Conservation (phyloP, 306 rosid genomes). For the cucumber (Cucumis sativus) region Cucumber_9930_V3 NC_026657.2:8427501-8428000, state of each 20-base stretch:
- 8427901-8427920: slow-evolving; percentile 31
- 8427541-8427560: background rate
- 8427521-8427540: background rate
- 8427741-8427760: background rate
- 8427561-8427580: background rate
- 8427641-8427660: background rate
- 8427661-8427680: background rate
- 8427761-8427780: background rate
- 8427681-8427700: background rate
- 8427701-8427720: background rate
- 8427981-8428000: slow-evolving; percentile 42
- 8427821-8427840: slow-evolving; percentile 35
- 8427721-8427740: background rate
- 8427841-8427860: slow-evolving; percentile 39
- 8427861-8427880: slow-evolving; percentile 56
- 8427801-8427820: slow-evolving; percentile 25
- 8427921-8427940: background rate
- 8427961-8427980: slow-evolving; percentile 30
- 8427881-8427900: slow-evolving; percentile 49
- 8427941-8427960: background rate
- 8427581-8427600: background rate
- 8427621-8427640: background rate
- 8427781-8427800: background rate
- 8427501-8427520: background rate
- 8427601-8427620: background rate